Percentiles rank a stretch among this genome's conserved stretches.
Evolutionary conservation across 129 eudicot genomes (phyloP).

Genomic region (Helichrysum umbraculigerum): DNA sequence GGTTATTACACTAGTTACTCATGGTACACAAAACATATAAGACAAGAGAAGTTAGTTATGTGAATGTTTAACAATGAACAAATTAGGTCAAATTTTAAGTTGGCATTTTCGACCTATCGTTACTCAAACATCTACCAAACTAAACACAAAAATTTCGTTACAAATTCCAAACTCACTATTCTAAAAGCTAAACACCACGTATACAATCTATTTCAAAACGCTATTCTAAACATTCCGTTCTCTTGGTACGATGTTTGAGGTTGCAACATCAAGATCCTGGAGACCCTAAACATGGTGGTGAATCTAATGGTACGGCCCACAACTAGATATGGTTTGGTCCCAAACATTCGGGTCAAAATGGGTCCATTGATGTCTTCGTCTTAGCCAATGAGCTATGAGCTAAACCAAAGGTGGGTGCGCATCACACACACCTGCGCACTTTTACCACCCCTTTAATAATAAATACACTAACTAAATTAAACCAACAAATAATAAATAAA

Average conservation of each 20-base stretch:
- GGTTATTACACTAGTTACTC: too few relatives aligned
- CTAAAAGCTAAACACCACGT: too few relatives aligned
- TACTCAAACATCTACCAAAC: too few relatives aligned
- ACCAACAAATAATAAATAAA: slow-evolving; percentile 3
- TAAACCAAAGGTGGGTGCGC: slow-evolving; percentile 24
- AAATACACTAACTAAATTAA: slow-evolving; percentile 3
- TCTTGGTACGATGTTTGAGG: background rate
- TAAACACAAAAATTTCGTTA: too few relatives aligned
- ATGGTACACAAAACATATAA: too few relatives aligned
- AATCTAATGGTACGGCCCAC: slow-evolving; percentile 18
- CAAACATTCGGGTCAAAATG: slow-evolving; percentile 32
- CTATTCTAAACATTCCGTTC: background rate
- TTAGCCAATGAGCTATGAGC: slow-evolving; percentile 6
- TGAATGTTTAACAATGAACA: too few relatives aligned
- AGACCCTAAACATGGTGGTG: slow-evolving; percentile 2
- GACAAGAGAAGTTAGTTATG: too few relatives aligned
- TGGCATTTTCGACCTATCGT: too few relatives aligned
- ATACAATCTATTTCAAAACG: background rate
- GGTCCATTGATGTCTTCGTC: slow-evolving; percentile 15
- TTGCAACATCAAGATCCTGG: background rate
- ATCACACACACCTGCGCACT: slow-evolving; percentile 23
- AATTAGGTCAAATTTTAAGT: too few relatives aligned
- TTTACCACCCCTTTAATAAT: slow-evolving; percentile 23
- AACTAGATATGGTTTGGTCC: slow-evolving; percentile 17
- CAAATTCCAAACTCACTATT: too few relatives aligned